Evolutionary conservation across 805 yeast species (phyloP).

Genomic region (Danielia oregonensis): DNA sequence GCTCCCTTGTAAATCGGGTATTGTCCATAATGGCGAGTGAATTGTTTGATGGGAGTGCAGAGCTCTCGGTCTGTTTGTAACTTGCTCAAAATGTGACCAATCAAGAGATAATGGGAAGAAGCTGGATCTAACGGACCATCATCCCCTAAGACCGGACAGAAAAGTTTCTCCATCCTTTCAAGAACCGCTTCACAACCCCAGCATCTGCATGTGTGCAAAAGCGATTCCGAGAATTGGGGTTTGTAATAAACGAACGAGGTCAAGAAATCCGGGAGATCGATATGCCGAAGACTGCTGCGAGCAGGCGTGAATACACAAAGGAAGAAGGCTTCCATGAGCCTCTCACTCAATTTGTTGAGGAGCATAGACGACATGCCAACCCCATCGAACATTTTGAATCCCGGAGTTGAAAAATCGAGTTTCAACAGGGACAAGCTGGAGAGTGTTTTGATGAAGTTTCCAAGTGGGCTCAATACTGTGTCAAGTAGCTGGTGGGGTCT

Average conservation of each 20-base stretch:
- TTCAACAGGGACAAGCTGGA: slow-evolving; percentile 20
- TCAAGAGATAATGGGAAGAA: slow-evolving; percentile 26
- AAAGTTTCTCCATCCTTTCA: slow-evolving; percentile 17
- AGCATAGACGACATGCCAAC: slow-evolving; percentile 25
- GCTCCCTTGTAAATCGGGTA: slow-evolving; percentile 35
- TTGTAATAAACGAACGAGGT: slow-evolving; percentile 36
- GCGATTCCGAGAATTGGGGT: slow-evolving; percentile 31
- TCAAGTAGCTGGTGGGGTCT: slow-evolving; percentile 32
- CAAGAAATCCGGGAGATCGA: slow-evolving; percentile 33
- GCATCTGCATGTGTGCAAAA: slow-evolving; percentile 35
- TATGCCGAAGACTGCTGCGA: slow-evolving; percentile 16
- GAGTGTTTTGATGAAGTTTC: slow-evolving; percentile 25
- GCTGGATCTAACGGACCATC: slow-evolving; percentile 19
- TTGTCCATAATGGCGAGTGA: slow-evolving; percentile 1
- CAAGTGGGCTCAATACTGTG: slow-evolving; percentile 28
- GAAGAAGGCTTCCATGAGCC: slow-evolving; percentile 35
- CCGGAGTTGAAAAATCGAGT: slow-evolving; percentile 32
- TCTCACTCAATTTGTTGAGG: slow-evolving; percentile 31
- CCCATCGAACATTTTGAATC: slow-evolving; percentile 34
- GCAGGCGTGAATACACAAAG: slow-evolving; percentile 18
- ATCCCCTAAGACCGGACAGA: slow-evolving; percentile 20
- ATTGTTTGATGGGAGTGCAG: neutral
- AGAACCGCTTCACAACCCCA: slow-evolving; percentile 32
- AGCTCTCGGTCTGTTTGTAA: slow-evolving; percentile 28
- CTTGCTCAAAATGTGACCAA: slow-evolving; percentile 32